Conservation (phyloP, 2,329 filamentous ascomycete genomes). For the Colletotrichum costaricense region DNA sequence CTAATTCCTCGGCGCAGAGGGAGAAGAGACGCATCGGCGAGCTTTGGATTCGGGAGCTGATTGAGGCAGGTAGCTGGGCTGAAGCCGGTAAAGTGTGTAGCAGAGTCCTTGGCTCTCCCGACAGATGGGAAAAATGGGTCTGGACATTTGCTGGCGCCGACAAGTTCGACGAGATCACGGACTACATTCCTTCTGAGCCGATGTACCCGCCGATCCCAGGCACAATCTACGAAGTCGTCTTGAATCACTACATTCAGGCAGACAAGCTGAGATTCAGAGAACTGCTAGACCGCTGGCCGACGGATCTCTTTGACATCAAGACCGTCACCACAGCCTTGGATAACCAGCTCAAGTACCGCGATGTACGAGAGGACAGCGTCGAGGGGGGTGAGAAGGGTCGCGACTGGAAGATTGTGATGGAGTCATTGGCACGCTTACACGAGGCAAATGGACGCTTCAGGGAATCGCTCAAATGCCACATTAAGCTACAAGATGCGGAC, state of each 20-base stretch:
- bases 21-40: conserved; percentile 94
- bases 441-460: conserved; percentile 83
- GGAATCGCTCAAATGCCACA: conserved; percentile 90
- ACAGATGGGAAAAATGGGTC: conserved; percentile 95
- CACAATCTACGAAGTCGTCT: conserved; percentile 87
- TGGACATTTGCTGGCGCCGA: conserved; percentile 89
- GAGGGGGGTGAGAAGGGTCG: conserved; percentile 78
- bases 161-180: conserved; percentile 89
- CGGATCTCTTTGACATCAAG: conserved; percentile 84
- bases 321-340: conserved; percentile 83
- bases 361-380: conserved; percentile 80
- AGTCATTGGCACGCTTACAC: conserved; percentile 85
- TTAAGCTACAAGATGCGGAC: conserved; percentile 91
- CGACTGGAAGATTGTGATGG: conserved; percentile 92
- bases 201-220: conserved; percentile 83
- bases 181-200: conserved; percentile 82
- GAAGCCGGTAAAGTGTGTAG: conserved; percentile 84
- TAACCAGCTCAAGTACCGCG: conserved; percentile 81
- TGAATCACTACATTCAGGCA: conserved; percentile 87
- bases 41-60: conserved; percentile 89
- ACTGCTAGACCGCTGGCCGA: conserved; percentile 84
- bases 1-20: conserved; percentile 67
- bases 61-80: conserved; percentile 79
- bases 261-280: conserved; percentile 82
- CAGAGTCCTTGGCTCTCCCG: conserved; percentile 82